Evolutionary conservation across 257 asterid genomes (phyloP).

Genomic region (Penstemon davidsonii): DNA sequence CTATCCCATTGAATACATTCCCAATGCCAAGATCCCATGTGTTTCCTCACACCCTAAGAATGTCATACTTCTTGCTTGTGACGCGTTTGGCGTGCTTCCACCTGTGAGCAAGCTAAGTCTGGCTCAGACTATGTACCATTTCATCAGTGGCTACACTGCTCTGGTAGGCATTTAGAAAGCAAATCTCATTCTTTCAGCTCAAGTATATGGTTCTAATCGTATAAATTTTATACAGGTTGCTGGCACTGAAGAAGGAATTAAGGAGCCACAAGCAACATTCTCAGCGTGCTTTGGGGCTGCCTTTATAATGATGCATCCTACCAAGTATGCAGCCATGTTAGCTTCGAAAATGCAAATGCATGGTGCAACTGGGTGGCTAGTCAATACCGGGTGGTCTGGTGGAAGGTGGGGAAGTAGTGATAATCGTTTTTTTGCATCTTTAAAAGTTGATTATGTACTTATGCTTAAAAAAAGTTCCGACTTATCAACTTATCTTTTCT

Average conservation of each 20-base stretch:
- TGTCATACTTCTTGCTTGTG: constrained; percentile 85
- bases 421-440: background rate
- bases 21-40: constrained; percentile 89
- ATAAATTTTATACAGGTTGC: constrained; percentile 59
- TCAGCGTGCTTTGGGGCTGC: constrained; percentile 99
- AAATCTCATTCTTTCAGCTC: background rate
- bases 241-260: constrained; percentile 94
- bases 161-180: constrained; percentile 43
- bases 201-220: background rate
- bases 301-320: constrained; percentile 89
- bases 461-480: background rate
- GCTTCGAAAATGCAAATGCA: constrained; percentile 82
- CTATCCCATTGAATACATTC: constrained; percentile 90
- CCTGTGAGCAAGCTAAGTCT: constrained; percentile 90
- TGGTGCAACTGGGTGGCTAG: constrained; percentile 97
- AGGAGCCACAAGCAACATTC: constrained; percentile 94
- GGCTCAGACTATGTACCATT: constrained; percentile 95
- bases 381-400: constrained; percentile 97
- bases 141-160: constrained; percentile 98
- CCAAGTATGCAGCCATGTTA: constrained; percentile 90
- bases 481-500: background rate
- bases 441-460: background rate
- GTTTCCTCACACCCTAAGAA: constrained; percentile 88
- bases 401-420: constrained; percentile 55
- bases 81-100: constrained; percentile 96